A percentile compares a stretch with the other conserved stretches of the same genome.
phyloP scores from a whole-genome alignment of 1,284 basidiomycete species.

The Sporisorium exsertum region DNA sequence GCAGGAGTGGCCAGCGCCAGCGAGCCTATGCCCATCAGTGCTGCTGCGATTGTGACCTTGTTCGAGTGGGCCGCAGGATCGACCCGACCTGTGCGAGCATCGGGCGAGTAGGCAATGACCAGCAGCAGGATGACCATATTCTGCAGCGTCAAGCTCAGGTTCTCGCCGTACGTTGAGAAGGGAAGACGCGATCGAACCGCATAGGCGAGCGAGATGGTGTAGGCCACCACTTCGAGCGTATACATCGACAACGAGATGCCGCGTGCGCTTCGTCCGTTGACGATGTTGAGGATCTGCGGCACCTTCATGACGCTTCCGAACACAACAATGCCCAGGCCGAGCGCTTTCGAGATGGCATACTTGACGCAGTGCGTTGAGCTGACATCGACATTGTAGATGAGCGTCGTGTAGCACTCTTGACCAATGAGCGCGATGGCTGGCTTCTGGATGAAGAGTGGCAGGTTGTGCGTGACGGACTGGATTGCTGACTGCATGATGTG shows the following conservation, averaged over 20 bases:
- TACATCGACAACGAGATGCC: constrained; percentile 77
- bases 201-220: constrained; percentile 85
- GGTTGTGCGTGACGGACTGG: constrained; percentile 71
- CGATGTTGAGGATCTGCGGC: constrained; percentile 79
- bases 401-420: constrained; percentile 83
- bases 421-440: constrained; percentile 85
- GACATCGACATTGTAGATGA: constrained; percentile 90
- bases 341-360: constrained; percentile 88
- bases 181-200: constrained; percentile 85
- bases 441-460: constrained; percentile 85
- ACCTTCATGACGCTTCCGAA: constrained; percentile 96
- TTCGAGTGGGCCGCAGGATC: constrained; percentile 46
- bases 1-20: constrained; percentile 56
- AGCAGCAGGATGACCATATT: constrained; percentile 68
- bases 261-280: constrained; percentile 77
- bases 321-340: constrained; percentile 91
- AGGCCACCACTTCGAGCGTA: constrained; percentile 79
- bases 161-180: constrained; percentile 88
- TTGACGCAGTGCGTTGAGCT: constrained; percentile 86
- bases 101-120: constrained; percentile 62
- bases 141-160: constrained; percentile 66
- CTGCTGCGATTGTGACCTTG: constrained; percentile 74
- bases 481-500: constrained; percentile 71
- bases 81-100: constrained; percentile 22
- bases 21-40: constrained; percentile 87